These are phyloP conservation scores for Lablab purpureus DNA, from an alignment of 306 rosid genomes.

Conservation along the genomic window DNA sequence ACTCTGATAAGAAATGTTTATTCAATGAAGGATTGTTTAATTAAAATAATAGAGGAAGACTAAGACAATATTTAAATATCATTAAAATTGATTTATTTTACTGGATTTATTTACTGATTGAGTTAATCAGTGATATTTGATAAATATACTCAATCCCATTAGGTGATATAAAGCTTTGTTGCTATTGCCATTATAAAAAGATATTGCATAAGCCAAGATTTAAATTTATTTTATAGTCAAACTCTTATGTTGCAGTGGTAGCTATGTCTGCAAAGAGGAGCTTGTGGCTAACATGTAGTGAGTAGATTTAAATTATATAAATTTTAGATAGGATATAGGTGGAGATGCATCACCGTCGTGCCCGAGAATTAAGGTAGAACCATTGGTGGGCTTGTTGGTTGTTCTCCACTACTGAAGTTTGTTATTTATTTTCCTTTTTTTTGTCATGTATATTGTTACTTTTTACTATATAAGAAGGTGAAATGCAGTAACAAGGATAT, in stretches of 20 bases:
- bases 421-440: too few species aligned
- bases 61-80: neutral
- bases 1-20: neutral
- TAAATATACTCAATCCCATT: neutral
- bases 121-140: neutral
- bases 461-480: too few species aligned
- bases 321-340: neutral
- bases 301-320: neutral
- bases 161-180: neutral
- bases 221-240: too few species aligned
- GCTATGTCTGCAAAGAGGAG: neutral
- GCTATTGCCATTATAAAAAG: neutral
- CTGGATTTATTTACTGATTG: neutral
- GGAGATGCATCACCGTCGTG: neutral
- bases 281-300: neutral
- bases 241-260: neutral
- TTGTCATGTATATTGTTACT: too few species aligned
- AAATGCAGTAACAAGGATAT: too few species aligned
- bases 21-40: neutral
- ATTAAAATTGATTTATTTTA: neutral
- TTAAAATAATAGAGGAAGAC: neutral
- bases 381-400: too few species aligned
- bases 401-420: too few species aligned
- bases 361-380: neutral
- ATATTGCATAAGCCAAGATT: neutral